Evolutionary conservation across 192 early-diverging fungal species (phyloP).

Genomic region (Spinellus fusiger): DNA sequence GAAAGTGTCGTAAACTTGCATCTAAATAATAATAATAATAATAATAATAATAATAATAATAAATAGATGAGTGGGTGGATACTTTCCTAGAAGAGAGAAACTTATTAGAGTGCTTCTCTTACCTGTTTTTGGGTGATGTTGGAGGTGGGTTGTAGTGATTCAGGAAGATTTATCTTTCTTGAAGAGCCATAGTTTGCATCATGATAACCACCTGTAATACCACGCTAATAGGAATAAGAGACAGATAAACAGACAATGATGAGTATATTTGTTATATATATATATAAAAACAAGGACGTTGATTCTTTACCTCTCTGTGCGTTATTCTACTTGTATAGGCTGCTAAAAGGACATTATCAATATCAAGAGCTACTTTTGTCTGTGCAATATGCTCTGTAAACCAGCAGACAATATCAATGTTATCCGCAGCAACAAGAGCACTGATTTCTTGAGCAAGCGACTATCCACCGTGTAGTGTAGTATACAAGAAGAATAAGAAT

Average conservation of each 20-base stretch:
- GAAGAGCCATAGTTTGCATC: too few relatives aligned
- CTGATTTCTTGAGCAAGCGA: conserved; percentile 78
- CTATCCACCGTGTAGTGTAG: too few relatives aligned
- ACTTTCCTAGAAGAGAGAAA: too few relatives aligned
- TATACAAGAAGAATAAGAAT: too few relatives aligned
- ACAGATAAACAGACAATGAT: background rate
- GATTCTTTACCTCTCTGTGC: conserved; percentile 63
- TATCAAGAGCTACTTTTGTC: conserved; percentile 82
- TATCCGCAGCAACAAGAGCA: conserved; percentile 81
- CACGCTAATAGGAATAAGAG: too few relatives aligned
- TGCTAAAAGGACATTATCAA: conserved; percentile 68
- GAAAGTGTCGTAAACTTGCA: background rate
- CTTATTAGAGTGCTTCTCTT: too few relatives aligned
- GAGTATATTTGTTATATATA: conserved; percentile 15
- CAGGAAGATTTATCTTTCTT: too few relatives aligned
- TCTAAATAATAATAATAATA: background rate
- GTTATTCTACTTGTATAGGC: conserved; percentile 70
- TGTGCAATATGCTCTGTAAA: conserved; percentile 93
- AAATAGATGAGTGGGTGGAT: too few relatives aligned
- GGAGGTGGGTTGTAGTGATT: conserved; percentile 10
- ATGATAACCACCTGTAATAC: too few relatives aligned
- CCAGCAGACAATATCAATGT: conserved; percentile 86
- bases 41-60: too few relatives aligned
- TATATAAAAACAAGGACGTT: conserved; percentile 71
- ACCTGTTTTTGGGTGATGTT: too few relatives aligned